A percentile compares a stretch with the other conserved stretches of the same genome.
phyloP scores from a whole-genome alignment of 495 filamentous ascomycete genomes.

The Aspergillus avenaceus region DNA sequence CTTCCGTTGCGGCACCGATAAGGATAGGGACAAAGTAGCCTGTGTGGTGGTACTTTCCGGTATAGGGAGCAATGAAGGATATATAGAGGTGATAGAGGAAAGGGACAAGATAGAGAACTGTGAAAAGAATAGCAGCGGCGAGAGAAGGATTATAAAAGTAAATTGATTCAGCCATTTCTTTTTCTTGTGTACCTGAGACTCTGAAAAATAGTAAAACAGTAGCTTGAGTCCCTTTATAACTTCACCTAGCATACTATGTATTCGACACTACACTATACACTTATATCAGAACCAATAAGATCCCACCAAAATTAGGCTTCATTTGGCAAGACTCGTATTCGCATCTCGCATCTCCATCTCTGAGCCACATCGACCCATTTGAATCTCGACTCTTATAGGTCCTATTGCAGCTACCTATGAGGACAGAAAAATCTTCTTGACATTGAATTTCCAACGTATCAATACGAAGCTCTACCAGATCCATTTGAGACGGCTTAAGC shows the following conservation, averaged over 20 bases:
- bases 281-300: background rate
- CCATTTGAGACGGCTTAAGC: too few relatives aligned
- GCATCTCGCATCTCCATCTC: background rate
- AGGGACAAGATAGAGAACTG: conserved; percentile 1
- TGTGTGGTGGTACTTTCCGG: background rate
- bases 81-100: conserved; percentile 4
- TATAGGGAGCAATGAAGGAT: background rate
- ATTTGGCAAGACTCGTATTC: background rate
- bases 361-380: background rate
- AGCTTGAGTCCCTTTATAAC: background rate
- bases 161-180: background rate
- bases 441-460: too few relatives aligned
- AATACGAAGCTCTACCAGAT: too few relatives aligned
- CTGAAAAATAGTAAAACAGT: too few relatives aligned
- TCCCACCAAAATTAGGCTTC: background rate
- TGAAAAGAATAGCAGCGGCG: conserved; percentile 6
- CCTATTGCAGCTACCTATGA: background rate
- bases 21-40: conserved; percentile 18
- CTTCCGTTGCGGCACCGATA: conserved; percentile 16
- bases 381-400: background rate
- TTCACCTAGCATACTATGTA: background rate
- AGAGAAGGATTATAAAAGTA: conserved; percentile 7
- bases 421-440: background rate
- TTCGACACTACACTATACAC: background rate
- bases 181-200: background rate